These are phyloP conservation scores for Tolypocladium amazonense DNA, from an alignment of 2,329 filamentous ascomycete genomes.

Conservation along the genomic window DNA sequence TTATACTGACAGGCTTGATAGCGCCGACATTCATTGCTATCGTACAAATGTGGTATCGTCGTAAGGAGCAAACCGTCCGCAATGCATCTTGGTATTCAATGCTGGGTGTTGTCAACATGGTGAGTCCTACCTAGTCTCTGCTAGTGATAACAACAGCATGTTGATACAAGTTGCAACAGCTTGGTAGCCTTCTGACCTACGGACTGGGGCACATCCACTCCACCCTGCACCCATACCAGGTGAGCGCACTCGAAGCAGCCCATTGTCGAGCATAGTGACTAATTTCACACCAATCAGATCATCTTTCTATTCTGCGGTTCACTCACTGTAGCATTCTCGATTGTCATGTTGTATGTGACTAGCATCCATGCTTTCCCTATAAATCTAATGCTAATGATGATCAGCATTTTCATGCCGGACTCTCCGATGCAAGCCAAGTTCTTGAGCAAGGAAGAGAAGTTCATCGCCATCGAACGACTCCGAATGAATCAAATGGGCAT, in stretches of 20 bases:
- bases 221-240: conserved; percentile 34
- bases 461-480: conserved; percentile 41
- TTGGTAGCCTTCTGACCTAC: conserved; percentile 45
- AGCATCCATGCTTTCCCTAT: neutral
- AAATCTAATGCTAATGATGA: neutral
- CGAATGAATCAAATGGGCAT: conserved; percentile 45
- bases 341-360: conserved; percentile 25
- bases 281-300: conserved; percentile 19
- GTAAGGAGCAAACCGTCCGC: conserved; percentile 45
- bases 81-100: conserved; percentile 50
- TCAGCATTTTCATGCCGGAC: conserved; percentile 32
- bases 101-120: conserved; percentile 47
- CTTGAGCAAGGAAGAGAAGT: conserved; percentile 37
- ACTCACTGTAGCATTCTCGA: conserved; percentile 35
- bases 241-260: conserved; percentile 8
- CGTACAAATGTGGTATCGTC: conserved; percentile 52
- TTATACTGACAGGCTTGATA: neutral
- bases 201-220: conserved; percentile 47
- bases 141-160: neutral
- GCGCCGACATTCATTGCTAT: conserved; percentile 43
- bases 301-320: conserved; percentile 46
- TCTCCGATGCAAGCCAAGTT: conserved; percentile 39
- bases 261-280: no score
- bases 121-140: conserved; percentile 6
- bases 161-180: conserved; percentile 12